Percentiles rank a stretch among this genome's conserved stretches.
Conservation (phyloP, 2,329 filamentous ascomycete genomes). For the Colletotrichum tropicale region DNA sequence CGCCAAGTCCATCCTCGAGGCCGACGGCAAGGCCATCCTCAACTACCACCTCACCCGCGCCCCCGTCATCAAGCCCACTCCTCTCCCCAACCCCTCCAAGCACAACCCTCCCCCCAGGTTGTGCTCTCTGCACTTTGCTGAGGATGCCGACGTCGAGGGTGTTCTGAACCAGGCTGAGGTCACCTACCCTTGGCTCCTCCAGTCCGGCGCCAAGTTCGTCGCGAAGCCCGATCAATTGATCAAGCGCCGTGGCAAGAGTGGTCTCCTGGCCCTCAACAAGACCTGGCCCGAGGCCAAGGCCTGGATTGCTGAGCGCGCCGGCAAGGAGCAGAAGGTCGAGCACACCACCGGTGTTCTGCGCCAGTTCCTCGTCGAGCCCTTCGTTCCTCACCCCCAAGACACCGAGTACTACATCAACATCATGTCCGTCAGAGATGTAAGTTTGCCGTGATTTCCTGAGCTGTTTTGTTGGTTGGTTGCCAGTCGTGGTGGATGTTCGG, state of each 20-base stretch:
- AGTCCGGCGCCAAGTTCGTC: constrained; percentile 86
- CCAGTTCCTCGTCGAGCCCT: constrained; percentile 97
- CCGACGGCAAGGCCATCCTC: constrained; percentile 99
- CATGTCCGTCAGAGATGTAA: constrained; percentile 98
- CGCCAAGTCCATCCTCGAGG: constrained; percentile 95
- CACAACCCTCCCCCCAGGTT: constrained; percentile 94
- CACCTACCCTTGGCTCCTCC: constrained; percentile 95
- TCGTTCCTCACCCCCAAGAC: constrained; percentile 92
- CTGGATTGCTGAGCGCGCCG: constrained; percentile 92
- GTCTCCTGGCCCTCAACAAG: constrained; percentile 95
- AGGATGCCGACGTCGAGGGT: constrained; percentile 80
- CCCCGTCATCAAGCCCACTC: constrained; percentile 96
- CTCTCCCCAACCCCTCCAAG: constrained; percentile 80
- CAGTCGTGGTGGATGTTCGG: background rate
- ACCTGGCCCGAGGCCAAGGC: constrained; percentile 91
- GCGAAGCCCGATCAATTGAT: constrained; percentile 99
- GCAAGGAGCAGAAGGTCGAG: constrained; percentile 93
- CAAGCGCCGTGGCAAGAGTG: constrained; percentile 99
- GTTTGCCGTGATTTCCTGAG: constrained; percentile 43
- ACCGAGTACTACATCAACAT: constrained; percentile 99
- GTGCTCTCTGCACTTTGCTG: constrained; percentile 90
- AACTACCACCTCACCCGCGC: constrained; percentile 99
- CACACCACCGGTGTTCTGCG: constrained; percentile 85
- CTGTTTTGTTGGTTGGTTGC: background rate
- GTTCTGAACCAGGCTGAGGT: constrained; percentile 95